Percentiles rank a stretch among this genome's conserved stretches.
phyloP scores from a whole-genome alignment of 2,329 filamentous ascomycete genomes.

The Rhynchosporium secalis region DNA sequence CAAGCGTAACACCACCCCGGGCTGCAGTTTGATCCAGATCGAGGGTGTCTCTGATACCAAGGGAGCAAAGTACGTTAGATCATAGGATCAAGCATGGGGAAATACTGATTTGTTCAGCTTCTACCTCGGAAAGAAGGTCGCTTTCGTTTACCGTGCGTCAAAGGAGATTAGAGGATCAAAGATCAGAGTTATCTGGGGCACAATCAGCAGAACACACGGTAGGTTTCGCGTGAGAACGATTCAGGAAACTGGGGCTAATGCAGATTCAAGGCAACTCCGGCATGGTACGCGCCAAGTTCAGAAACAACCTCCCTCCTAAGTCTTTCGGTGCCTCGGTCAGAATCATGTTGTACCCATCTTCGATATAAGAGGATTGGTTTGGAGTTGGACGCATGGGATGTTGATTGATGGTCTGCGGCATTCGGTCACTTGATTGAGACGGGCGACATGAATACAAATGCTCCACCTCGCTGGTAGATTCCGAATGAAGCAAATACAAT shows the following conservation, averaged over 20 bases:
- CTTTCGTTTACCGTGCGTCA: slow-evolving; percentile 96
- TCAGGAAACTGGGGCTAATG: slow-evolving; percentile 21
- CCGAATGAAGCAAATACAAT: slow-evolving; percentile 50
- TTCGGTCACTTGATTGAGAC: slow-evolving; percentile 51
- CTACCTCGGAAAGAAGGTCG: slow-evolving; percentile 98
- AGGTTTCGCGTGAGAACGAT: slow-evolving; percentile 43
- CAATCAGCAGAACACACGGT: slow-evolving; percentile 95
- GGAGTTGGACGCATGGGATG: slow-evolving; percentile 47
- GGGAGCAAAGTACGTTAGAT: slow-evolving; percentile 73
- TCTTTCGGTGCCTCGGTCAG: slow-evolving; percentile 95
- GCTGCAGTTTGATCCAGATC: slow-evolving; percentile 95
- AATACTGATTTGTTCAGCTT: slow-evolving; percentile 52
- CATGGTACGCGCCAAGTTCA: slow-evolving; percentile 96
- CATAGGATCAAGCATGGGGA: not conserved
- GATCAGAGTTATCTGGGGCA: slow-evolving; percentile 99
- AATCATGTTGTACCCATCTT: slow-evolving; percentile 97
- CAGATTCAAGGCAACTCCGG: slow-evolving; percentile 79
- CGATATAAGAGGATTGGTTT: slow-evolving; percentile 75
- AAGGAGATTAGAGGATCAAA: slow-evolving; percentile 96
- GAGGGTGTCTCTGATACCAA: slow-evolving; percentile 93
- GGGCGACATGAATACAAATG: slow-evolving; percentile 47
- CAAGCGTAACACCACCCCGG: slow-evolving; percentile 87
- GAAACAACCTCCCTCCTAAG: slow-evolving; percentile 91
- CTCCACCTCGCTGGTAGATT: slow-evolving; percentile 56
- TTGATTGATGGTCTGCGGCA: slow-evolving; percentile 62